Percentiles rank a stretch among this genome's conserved stretches.
These are phyloP conservation scores for Cupressus sempervirens DNA, from an alignment of 75 land plant species.

Conservation along the genomic window DNA sequence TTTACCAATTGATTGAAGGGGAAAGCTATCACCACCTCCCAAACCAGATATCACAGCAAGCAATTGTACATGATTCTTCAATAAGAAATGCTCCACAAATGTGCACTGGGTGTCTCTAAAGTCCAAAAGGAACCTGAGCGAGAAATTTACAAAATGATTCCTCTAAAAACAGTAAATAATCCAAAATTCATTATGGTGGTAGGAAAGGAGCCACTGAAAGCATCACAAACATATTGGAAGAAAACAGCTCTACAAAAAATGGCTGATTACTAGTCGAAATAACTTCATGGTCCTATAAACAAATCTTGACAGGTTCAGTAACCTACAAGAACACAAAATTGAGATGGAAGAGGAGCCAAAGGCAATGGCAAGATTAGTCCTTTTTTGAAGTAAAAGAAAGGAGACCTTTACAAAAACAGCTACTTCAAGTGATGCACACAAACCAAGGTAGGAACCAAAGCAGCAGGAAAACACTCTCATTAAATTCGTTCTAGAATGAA, in stretches of 20 bases:
- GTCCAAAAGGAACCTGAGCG: neutral
- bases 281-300: too few relatives aligned
- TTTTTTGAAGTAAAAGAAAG: neutral
- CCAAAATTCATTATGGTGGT: neutral
- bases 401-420: neutral
- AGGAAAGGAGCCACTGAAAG: neutral
- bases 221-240: neutral
- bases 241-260: neutral
- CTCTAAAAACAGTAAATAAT: neutral
- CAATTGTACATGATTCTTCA: neutral
- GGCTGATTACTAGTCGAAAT: neutral
- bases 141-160: neutral
- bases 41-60: neutral
- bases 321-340: neutral
- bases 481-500: neutral
- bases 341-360: neutral
- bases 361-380: neutral
- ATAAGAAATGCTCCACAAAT: neutral
- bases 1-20: neutral
- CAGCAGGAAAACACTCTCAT: neutral
- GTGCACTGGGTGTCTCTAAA: neutral
- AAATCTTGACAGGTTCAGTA: neutral
- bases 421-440: neutral
- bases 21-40: neutral
- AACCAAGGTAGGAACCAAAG: neutral